Percentiles rank a stretch among this genome's conserved stretches.
Evolutionary conservation across 371 early-diverging fungal species (phyloP).

Genomic region (Apophysomyces trapeziformis): DNA sequence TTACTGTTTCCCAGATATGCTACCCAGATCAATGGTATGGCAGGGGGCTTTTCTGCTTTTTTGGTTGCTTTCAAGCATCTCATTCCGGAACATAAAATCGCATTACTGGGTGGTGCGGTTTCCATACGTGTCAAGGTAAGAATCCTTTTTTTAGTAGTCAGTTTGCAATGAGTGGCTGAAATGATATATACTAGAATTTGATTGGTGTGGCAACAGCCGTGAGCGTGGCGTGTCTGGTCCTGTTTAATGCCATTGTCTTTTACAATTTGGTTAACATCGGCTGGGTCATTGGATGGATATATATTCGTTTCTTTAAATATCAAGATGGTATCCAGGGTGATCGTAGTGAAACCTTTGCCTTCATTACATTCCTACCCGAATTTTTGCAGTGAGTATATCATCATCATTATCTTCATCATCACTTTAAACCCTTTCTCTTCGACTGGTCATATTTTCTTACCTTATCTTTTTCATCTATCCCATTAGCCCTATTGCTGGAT

Average conservation of each 20-base stretch:
- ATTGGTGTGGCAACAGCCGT: constrained; percentile 45
- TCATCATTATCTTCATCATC: too few relatives aligned
- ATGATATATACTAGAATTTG: constrained; percentile 29
- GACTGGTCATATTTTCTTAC: not conserved
- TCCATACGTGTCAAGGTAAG: constrained; percentile 76
- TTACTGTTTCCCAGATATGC: constrained; percentile 37
- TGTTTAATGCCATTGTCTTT: constrained; percentile 48
- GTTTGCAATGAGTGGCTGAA: not conserved
- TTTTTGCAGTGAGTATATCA: constrained; percentile 62
- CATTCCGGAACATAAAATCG: constrained; percentile 65
- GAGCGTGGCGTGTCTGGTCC: constrained; percentile 36
- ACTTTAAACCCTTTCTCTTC: too few relatives aligned
- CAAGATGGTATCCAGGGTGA: constrained; percentile 84
- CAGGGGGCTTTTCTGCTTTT: constrained; percentile 68
- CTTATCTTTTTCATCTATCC: constrained; percentile 9
- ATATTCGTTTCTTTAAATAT: constrained; percentile 78
- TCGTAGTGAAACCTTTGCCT: constrained; percentile 81
- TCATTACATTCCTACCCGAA: constrained; percentile 85
- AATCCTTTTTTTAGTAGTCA: not conserved
- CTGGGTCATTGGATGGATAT: constrained; percentile 76
- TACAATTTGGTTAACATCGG: constrained; percentile 65
- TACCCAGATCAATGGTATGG: constrained; percentile 69
- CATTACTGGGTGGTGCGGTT: constrained; percentile 55
- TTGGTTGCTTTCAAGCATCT: constrained; percentile 81
- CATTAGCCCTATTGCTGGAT: constrained; percentile 52